Percentiles rank a stretch among this genome's conserved stretches.
phyloP scores from a whole-genome alignment of 805 yeast species.

The Wickerhamiella galacta region DNA sequence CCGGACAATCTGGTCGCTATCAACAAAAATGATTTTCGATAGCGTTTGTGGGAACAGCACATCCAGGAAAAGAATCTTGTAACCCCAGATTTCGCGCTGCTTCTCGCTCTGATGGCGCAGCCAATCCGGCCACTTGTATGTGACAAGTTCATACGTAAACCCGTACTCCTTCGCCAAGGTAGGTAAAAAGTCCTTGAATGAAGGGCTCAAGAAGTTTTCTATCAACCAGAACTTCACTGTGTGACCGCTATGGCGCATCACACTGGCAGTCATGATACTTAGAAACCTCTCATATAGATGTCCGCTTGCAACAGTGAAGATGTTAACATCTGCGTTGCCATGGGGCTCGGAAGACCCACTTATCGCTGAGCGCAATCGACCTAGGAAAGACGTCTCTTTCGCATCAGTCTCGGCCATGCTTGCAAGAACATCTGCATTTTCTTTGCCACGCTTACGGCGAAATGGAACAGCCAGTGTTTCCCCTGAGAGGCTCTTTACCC shows the following conservation, averaged over 20 bases:
- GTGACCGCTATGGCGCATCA: slow-evolving; percentile 44
- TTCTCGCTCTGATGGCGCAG: slow-evolving; percentile 59
- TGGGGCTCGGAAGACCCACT: slow-evolving; percentile 1
- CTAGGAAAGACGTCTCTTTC: background rate
- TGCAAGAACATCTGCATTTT: slow-evolving; percentile 15
- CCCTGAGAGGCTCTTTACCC: slow-evolving; percentile 2
- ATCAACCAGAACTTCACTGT: slow-evolving; percentile 73
- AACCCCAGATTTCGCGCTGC: slow-evolving; percentile 75
- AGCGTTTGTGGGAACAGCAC: slow-evolving; percentile 69
- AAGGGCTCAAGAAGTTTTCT: slow-evolving; percentile 63
- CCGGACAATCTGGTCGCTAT: slow-evolving; percentile 69
- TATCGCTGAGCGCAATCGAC: background rate
- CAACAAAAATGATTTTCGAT: slow-evolving; percentile 65
- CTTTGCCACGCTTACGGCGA: slow-evolving; percentile 21
- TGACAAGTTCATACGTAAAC: slow-evolving; percentile 59
- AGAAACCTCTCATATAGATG: slow-evolving; percentile 58
- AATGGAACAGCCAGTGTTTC: background rate
- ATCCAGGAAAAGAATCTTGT: slow-evolving; percentile 73
- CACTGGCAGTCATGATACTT: slow-evolving; percentile 68
- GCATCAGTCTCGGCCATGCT: background rate
- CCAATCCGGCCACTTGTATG: slow-evolving; percentile 91
- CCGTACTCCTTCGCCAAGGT: slow-evolving; percentile 38
- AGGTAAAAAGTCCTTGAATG: slow-evolving; percentile 46
- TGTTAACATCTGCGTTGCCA: slow-evolving; percentile 50
- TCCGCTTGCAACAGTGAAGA: slow-evolving; percentile 73